These are phyloP conservation scores for Microstegium vimineum DNA, from an alignment of 176 grass and related monocot species.

Conservation along the genomic window DNA sequence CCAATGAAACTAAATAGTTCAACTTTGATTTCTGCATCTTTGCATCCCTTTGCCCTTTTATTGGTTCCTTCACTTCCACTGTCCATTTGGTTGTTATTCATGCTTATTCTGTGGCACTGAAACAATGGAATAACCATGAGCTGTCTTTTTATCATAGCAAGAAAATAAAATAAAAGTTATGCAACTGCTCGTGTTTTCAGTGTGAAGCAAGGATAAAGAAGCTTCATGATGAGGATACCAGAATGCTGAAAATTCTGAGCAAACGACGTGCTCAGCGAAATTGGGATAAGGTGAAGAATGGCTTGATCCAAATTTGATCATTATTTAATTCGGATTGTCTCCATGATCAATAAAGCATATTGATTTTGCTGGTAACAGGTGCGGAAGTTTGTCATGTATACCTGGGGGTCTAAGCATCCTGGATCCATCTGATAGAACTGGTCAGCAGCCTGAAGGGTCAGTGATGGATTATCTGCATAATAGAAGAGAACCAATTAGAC, in stretches of 20 bases:
- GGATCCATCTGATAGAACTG: slow-evolving; percentile 53
- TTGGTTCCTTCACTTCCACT: neutral
- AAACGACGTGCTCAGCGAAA: slow-evolving; percentile 57
- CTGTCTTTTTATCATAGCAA: neutral
- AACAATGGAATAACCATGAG: neutral
- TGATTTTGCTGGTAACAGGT: slow-evolving; percentile 38
- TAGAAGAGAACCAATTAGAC: slow-evolving; percentile 39
- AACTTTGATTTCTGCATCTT: neutral
- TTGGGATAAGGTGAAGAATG: slow-evolving; percentile 84
- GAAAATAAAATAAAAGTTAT: neutral
- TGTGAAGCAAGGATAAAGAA: slow-evolving; percentile 79
- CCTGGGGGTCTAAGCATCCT: slow-evolving; percentile 75
- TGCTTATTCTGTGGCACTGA: neutral
- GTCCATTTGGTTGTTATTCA: neutral
- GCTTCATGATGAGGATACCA: slow-evolving; percentile 60
- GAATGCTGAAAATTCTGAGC: slow-evolving; percentile 68
- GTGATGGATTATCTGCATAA: slow-evolving; percentile 58
- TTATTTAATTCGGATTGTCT: slow-evolving; percentile 2
- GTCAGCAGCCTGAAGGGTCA: slow-evolving; percentile 44
- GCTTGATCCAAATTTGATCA: slow-evolving; percentile 2
- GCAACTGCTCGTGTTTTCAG: slow-evolving; percentile 29
- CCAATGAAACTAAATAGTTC: neutral
- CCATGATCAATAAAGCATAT: slow-evolving; percentile 1
- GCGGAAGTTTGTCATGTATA: slow-evolving; percentile 97
- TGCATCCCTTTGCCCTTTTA: neutral